Base-by-base conservation (phyloP, 2,329 filamentous ascomycete species). In the Madurella fahalii region DNA sequence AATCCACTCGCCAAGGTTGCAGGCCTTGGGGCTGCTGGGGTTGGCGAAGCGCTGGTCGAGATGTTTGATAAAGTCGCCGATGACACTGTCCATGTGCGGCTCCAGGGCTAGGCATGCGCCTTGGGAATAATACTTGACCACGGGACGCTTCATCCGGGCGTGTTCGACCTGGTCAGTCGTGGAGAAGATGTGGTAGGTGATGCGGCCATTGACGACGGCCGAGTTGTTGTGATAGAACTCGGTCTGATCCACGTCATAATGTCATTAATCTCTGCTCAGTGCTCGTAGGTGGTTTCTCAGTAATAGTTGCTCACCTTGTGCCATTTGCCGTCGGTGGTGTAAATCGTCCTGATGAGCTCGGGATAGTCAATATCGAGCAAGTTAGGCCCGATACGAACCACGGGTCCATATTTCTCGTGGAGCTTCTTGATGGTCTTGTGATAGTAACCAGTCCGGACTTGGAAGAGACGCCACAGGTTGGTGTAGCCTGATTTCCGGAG, bases 331-430 rank as follows among this genome's bases (percentile, higher is more conserved):
- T 70, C 63, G 13, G 64, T 65, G 50, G 60, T 62, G 52, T 71
- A 72, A 11, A 71, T 52, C 1, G 64, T 66, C 52, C 68, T 68
- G 58, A 67, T 73, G 58, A 79, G 64, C 59, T 80, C 76, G n/a
- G 78, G 78, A 34, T 76, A 74, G 58, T 80, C 77, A 61, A 80
- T 78, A 45, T 76, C 75, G 9, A 81, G 72, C 4, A 71, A 71
- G 20, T 78, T 79, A 43, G 71, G 71, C 0, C 65, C 70, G 30
- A 71, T 68, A 13, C 70, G 68, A 20, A 73, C 66, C 30, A 70
- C 63, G 1, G 70, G 68, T 0, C 71, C 70, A 52, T 72, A 68
- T 49, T 68, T 66, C 15, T 69, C 62, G 53, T 72, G 69, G 4
- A 71, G 63, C 25, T 67, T 57, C 32, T 66, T 63, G 42, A 68